Base-by-base conservation (phyloP, 345 rosid species). In the Eucalyptus pumila region DNA sequence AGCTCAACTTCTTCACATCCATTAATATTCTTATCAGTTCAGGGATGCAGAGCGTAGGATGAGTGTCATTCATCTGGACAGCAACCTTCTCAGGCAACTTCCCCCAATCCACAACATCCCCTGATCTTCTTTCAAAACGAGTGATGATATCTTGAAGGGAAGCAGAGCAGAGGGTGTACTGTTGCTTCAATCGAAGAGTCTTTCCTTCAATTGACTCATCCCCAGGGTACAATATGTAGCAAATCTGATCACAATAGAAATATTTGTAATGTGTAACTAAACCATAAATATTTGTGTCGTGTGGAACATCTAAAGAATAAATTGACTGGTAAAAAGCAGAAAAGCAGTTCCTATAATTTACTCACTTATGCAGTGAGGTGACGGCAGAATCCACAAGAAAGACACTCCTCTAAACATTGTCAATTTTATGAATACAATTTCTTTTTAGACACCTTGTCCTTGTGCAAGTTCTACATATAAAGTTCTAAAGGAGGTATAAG, bases 41-140 rank as follows among this genome's bases (percentile, higher is more conserved):
- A 3, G 92, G 94, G n/a, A 93, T 92, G 91, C 94, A 93, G 65
- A 93, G 92, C 40, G 94, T 93, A 48, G 95, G 96, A 89, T 91
- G 94, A 89, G 96, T 93, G 72, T 93, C 96, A 67, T 94, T 93
- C 96, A 94, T 92, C 88, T 93, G 95, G 37, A 94, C 93, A 17
- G 93, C 94, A 87, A 93, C 93, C 60, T 93, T 94, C 69, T 92
- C 93, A 15, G 94, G 94, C 86, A 94, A 93, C 23, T 17, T 90
- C 87, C 92, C 91, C 94, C 95, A 93, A 50, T 91, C 90, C 86
- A 91, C 89, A 40, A 85, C 48, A 48, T 89, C 87, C 37, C 87
- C 90, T 27, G 93, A 93, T 90, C 94, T 92, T 88, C 88, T 91
- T 87, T 91, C 94, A 89, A 92, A 94, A 85, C 90, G 88, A 65